Base-by-base conservation (phyloP, 2,329 filamentous ascomycete genomes). In the Rhytidhysteron rufulum region DNA sequence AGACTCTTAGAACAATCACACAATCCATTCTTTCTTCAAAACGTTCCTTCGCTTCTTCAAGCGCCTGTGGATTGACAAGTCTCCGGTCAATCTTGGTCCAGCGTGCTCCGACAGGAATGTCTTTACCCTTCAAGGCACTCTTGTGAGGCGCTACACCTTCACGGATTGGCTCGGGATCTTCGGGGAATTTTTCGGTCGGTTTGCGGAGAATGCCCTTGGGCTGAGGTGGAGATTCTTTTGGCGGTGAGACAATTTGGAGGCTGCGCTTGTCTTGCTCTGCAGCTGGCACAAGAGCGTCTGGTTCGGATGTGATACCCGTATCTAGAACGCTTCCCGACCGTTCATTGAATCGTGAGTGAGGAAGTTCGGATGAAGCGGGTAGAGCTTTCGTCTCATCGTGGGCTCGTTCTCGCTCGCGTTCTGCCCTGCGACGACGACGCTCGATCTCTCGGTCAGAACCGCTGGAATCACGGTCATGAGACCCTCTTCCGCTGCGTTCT, bases 61-160 rank as follows among this genome's bases (percentile, higher is more conserved):
- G 70, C 1, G 90, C 89, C 52, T 91, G 86, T 0, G 90, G 89
- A 53, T 94, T 96, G 54, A 97, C 90, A 40, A 95, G 77, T 50
- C 85, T 82, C 41, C 90, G 82, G 60, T 85, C 87, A 58, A 97
- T 90, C 70, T 93, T 95, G 34, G 90, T 96, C 90, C 90, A 96
- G 40, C 88, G 80, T 24, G 90, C 90, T 42, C 85, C 86, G 0
- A 82, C 68, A 4, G 72, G 72, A 22, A 88, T 86, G 29, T 87
- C 84, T 46, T 83, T 81, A 40, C 62, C 64, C 59, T 82, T 82
- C 63, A 85, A 82, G 35, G 87, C 83, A 59, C 95, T 88, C 67
- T 95, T 95, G 58, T 95, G 79, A n/a, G 90, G 90, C 2, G 90
- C 89, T 5, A 95, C 91, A 13, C 90, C 91, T 63, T 96, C 91